A percentile compares a stretch with the other conserved stretches of the same genome.
These are phyloP conservation scores for Periglandula ipomoeae DNA, from an alignment of 2,329 filamentous ascomycete genomes.

Conservation along the genomic window DNA sequence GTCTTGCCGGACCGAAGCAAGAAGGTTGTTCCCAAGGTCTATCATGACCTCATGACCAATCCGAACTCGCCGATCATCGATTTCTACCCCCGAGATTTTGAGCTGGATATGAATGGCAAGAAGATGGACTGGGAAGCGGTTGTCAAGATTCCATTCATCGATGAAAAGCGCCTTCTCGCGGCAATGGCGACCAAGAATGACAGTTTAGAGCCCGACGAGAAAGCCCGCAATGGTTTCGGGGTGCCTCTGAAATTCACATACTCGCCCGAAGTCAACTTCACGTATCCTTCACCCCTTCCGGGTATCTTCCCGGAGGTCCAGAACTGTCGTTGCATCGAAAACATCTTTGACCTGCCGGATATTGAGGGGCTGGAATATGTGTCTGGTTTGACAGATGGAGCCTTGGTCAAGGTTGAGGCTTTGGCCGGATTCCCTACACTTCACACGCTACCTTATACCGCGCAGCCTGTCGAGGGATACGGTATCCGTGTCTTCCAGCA, in stretches of 20 bases:
- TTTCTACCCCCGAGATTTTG: slow-evolving; percentile 95
- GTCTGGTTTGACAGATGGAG: slow-evolving; percentile 74
- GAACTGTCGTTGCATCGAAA: slow-evolving; percentile 85
- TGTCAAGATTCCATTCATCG: slow-evolving; percentile 97
- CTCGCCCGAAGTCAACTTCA: slow-evolving; percentile 64
- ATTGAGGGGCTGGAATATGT: slow-evolving; percentile 84
- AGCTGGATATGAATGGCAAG: slow-evolving; percentile 98
- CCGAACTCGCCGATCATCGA: slow-evolving; percentile 88
- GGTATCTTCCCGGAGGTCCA: slow-evolving; percentile 85
- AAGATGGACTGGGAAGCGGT: slow-evolving; percentile 99
- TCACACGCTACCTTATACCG: slow-evolving; percentile 75
- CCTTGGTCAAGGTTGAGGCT: slow-evolving; percentile 72
- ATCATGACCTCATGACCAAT: slow-evolving; percentile 88
- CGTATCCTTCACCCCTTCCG: slow-evolving; percentile 78
- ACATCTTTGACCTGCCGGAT: slow-evolving; percentile 88
- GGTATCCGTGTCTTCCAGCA: slow-evolving; percentile 92
- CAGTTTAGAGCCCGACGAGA: slow-evolving; percentile 68
- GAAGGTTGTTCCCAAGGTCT: slow-evolving; percentile 80
- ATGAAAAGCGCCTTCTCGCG: slow-evolving; percentile 72
- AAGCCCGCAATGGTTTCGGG: slow-evolving; percentile 78
- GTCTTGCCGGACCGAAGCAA: slow-evolving; percentile 96
- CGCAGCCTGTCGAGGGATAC: slow-evolving; percentile 60
- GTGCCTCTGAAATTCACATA: slow-evolving; percentile 91
- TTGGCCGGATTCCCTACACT: slow-evolving; percentile 89
- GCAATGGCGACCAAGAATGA: slow-evolving; percentile 83